Evolutionary conservation across 2,329 filamentous ascomycete genomes (phyloP).

Genomic region (Beauveria scarabaeidicola): DNA sequence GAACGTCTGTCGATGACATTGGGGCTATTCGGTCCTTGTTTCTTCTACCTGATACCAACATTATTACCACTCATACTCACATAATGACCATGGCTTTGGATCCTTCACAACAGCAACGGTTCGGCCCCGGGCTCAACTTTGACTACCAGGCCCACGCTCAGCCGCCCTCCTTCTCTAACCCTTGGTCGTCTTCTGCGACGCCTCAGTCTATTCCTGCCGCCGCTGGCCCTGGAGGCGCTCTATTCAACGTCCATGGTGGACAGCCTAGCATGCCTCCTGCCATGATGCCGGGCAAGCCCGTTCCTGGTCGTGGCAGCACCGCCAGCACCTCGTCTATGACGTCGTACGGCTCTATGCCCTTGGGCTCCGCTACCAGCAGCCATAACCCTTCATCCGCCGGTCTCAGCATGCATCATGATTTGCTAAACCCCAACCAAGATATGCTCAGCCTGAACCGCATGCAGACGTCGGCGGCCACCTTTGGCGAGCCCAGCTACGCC

Average conservation of each 20-base stretch:
- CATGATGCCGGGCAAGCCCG: slow-evolving; percentile 38
- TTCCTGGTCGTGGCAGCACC: slow-evolving; percentile 46
- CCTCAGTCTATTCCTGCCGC: slow-evolving; percentile 36
- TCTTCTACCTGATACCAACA: background rate
- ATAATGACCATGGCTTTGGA: slow-evolving; percentile 95
- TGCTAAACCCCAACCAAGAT: slow-evolving; percentile 68
- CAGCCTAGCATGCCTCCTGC: slow-evolving; percentile 42
- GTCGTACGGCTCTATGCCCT: slow-evolving; percentile 63
- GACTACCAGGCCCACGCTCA: slow-evolving; percentile 52
- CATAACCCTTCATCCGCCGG: slow-evolving; percentile 51
- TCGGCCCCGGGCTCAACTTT: slow-evolving; percentile 67
- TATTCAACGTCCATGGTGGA: slow-evolving; percentile 52
- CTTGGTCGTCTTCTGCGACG: slow-evolving; percentile 59
- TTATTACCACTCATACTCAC: slow-evolving; percentile 16
- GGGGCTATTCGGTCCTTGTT: slow-evolving; percentile 14
- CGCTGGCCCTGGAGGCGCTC: slow-evolving; percentile 38
- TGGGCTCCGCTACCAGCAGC: slow-evolving; percentile 66
- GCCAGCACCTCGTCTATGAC: slow-evolving; percentile 54
- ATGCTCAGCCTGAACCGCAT: slow-evolving; percentile 60
- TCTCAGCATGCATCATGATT: slow-evolving; percentile 30
- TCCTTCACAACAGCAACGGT: slow-evolving; percentile 76
- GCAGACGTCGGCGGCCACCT: slow-evolving; percentile 51
- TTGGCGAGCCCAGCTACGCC: slow-evolving; percentile 61
- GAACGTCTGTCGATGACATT: slow-evolving; percentile 6
- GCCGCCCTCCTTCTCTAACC: slow-evolving; percentile 78